phyloP scores from a whole-genome alignment of 768 basidiomycete species.

The Piloderma croceum region DNA sequence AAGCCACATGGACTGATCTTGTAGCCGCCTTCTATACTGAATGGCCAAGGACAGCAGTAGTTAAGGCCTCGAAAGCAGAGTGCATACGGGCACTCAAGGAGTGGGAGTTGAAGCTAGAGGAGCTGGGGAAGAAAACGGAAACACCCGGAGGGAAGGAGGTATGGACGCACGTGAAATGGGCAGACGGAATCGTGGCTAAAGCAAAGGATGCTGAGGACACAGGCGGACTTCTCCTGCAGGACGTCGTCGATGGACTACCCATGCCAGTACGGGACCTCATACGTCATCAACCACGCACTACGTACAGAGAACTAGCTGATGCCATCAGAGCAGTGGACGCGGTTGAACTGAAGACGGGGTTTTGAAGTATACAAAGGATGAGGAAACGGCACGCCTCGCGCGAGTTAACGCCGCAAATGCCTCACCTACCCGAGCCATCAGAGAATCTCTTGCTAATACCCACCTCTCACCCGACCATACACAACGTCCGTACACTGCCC shows the following conservation, averaged over 20 bases:
- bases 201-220: slow-evolving; percentile 10
- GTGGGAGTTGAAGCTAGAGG: slow-evolving; percentile 8
- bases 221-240: slow-evolving; percentile 14
- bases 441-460: too few species aligned
- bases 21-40: slow-evolving; percentile 8
- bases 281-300: slow-evolving; percentile 1
- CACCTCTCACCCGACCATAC: too few species aligned
- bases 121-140: slow-evolving; percentile 13
- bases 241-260: too few species aligned
- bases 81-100: slow-evolving; percentile 4
- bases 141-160: slow-evolving; percentile 17
- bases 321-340: too few species aligned
- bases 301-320: too few species aligned
- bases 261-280: too few species aligned
- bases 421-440: too few species aligned
- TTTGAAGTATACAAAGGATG: too few species aligned
- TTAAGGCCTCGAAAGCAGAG: slow-evolving; percentile 11
- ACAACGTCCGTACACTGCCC: too few species aligned
- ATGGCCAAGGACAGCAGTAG: slow-evolving; percentile 13
- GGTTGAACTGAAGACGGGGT: too few species aligned
- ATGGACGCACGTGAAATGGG: slow-evolving; percentile 19
- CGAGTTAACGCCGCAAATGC: too few species aligned
- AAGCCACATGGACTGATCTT: slow-evolving; percentile 10
- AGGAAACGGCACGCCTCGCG: too few species aligned
- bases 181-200: slow-evolving; percentile 14